Evolutionary conservation across 192 early-diverging fungal species (phyloP), one percentile per base, ranked within the genome.

Genomic region (Backusella mclennaniae): DNA sequence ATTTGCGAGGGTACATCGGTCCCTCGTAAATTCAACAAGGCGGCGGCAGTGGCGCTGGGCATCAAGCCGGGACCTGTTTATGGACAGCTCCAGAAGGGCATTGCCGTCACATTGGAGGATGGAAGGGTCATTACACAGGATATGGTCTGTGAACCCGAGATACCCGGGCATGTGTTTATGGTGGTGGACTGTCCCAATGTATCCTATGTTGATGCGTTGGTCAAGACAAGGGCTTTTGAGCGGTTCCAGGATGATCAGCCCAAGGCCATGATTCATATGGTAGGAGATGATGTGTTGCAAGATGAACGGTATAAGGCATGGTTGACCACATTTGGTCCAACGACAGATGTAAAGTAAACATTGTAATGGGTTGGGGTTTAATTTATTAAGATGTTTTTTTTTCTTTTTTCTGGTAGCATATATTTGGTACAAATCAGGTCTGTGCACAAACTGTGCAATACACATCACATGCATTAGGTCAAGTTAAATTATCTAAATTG

Each of bases 1-100:
- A 92, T 96, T 14, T 90, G 90, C 74, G 86, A 90, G 74, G 92
- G 93, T 0, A 92, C 93, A 1, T 85, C 85, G 4, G 86, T 92
- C 31, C 89, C 87, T 0, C 95, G 96, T 29, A 97, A 96, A 76
- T 96, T 98, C 79, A 85, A 94, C 71, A 82, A 88, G 11, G 38
- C 87, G 35, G 88, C 87, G 0, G 96, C 95, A 11, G 41, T 79
- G 26, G 85, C 78, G 29, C 85, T 97, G 2, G 94, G 92, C 2
- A 83, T 96, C 0, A 84, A 84, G 63, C 87, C 90, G 0, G 95
- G 95, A 0, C 89, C 81, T 6, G 72, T 83, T 7, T 93, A 86
- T 79, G 80, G 91, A 66, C 71, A 87, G 31, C 85, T 96, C 35
- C 85, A 86, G 2, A 79, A 75, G 6, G 96, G 95, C 17, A 85